Evolutionary conservation across 495 filamentous ascomycete genomes (phyloP).

Genomic region (Podospora comata): DNA sequence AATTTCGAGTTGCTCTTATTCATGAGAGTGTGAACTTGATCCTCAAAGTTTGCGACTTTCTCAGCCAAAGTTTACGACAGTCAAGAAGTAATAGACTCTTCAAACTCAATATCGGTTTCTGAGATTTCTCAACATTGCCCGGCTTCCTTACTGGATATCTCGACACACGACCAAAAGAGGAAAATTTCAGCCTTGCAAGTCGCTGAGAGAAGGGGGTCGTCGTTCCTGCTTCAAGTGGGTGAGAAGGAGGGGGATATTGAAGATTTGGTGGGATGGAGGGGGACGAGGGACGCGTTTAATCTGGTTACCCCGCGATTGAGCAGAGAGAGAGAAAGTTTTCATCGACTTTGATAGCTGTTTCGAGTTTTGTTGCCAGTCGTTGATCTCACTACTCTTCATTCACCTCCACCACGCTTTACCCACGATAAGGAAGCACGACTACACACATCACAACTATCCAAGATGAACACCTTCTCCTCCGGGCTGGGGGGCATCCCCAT

Average conservation of each 20-base stretch:
- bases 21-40: background rate
- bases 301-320: too few species aligned
- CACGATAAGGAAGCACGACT: too few species aligned
- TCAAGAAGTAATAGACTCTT: background rate
- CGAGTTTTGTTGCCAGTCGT: too few species aligned
- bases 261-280: background rate
- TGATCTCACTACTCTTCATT: too few species aligned
- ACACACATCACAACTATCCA: background rate
- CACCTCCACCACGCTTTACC: too few species aligned
- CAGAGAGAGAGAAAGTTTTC: too few species aligned
- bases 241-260: background rate
- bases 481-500: constrained; percentile 2
- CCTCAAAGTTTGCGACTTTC: background rate
- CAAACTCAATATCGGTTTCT: background rate
- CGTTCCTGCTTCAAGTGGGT: background rate
- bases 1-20: background rate
- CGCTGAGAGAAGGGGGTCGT: background rate
- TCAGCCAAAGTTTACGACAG: background rate
- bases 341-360: too few species aligned
- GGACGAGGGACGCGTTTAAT: too few species aligned
- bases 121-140: background rate
- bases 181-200: background rate
- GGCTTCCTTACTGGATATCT: background rate
- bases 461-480: background rate
- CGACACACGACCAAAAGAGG: background rate